These are phyloP conservation scores for Phaeomoniella chlamydospora DNA, from an alignment of 2,329 filamentous ascomycete species.

Conservation along the genomic window DNA sequence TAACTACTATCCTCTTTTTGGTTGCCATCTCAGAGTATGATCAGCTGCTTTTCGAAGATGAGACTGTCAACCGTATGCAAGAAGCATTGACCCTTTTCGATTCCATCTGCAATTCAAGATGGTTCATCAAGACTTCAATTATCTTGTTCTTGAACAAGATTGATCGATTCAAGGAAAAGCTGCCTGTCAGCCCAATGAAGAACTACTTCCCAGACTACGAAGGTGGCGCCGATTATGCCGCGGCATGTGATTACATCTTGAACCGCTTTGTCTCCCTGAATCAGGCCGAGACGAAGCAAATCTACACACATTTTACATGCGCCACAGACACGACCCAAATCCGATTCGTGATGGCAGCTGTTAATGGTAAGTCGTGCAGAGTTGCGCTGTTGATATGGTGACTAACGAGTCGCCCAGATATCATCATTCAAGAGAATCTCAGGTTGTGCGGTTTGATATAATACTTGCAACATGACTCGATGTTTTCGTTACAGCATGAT, in stretches of 20 bases:
- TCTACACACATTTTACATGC: constrained; percentile 99
- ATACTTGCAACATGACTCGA: constrained; percentile 13
- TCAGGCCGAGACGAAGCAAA: constrained; percentile 98
- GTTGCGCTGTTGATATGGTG: constrained; percentile 2
- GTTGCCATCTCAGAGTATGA: constrained; percentile 97
- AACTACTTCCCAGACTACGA: constrained; percentile 70
- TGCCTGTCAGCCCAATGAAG: constrained; percentile 59
- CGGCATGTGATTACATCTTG: constrained; percentile 95
- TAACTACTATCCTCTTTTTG: constrained; percentile 90
- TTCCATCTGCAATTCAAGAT: constrained; percentile 57
- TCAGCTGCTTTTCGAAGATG: constrained; percentile 88
- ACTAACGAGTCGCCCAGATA: constrained; percentile 53
- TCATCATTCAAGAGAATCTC: constrained; percentile 99
- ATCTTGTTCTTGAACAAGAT: constrained; percentile 66
- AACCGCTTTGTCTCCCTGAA: constrained; percentile 97
- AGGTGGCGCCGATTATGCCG: constrained; percentile 81
- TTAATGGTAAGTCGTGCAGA: constrained; percentile 60
- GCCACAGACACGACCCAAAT: constrained; percentile 98
- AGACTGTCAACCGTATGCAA: constrained; percentile 74
- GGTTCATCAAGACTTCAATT: constrained; percentile 60
- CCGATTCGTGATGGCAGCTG: constrained; percentile 97
- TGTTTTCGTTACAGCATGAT: not conserved
- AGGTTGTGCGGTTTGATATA: constrained; percentile 94
- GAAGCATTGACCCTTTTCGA: constrained; percentile 58
- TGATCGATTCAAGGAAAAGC: constrained; percentile 61